Conservation (phyloP, 2,329 filamentous ascomycete species). For the Epichloe bromicola region DNA sequence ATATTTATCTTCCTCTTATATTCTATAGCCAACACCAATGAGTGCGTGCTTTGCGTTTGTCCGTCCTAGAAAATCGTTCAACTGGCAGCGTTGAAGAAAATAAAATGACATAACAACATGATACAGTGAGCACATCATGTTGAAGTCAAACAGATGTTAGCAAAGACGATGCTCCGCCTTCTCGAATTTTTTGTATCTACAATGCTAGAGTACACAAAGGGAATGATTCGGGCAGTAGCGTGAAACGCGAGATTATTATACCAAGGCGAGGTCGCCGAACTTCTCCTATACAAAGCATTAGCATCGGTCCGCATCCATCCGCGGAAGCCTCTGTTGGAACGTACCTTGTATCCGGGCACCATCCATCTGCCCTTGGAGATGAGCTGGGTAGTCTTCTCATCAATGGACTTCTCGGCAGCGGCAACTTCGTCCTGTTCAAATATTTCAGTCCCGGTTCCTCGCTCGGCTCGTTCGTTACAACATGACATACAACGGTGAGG, state of each 20-base stretch:
- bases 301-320: constrained; percentile 10
- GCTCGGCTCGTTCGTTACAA: not conserved
- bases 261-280: constrained; percentile 91
- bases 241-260: constrained; percentile 49
- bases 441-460: constrained; percentile 13
- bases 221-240: constrained; percentile 27
- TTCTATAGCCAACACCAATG: too few species aligned
- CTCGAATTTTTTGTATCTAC: constrained; percentile 44
- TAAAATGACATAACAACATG: not conserved
- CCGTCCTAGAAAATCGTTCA: not conserved
- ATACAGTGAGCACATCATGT: not conserved
- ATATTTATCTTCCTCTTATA: too few species aligned
- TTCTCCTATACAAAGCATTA: constrained; percentile 64
- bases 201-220: constrained; percentile 57
- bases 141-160: constrained; percentile 15
- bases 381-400: constrained; percentile 89
- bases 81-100: not conserved
- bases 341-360: constrained; percentile 97
- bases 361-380: constrained; percentile 97
- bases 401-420: constrained; percentile 87
- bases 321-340: constrained; percentile 16
- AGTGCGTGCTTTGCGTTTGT: not conserved
- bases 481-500: constrained; percentile 77
- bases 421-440: constrained; percentile 74
- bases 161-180: constrained; percentile 19